Evolutionary conservation across 495 filamentous ascomycete species (phyloP).

Genomic region (Clohesyomyces aquaticus): DNA sequence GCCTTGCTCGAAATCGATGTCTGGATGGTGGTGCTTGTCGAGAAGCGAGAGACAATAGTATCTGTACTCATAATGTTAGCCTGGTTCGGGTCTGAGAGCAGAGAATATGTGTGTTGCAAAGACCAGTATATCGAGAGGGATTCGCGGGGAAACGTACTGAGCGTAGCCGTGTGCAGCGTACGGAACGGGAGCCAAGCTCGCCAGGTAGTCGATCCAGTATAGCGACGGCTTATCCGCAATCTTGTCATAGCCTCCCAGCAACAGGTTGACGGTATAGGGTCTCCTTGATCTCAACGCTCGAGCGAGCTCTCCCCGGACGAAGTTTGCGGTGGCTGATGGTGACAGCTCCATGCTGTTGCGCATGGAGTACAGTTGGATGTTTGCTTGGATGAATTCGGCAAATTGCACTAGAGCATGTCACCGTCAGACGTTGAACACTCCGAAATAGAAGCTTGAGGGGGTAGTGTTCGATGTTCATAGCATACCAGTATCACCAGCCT

Average conservation of each 20-base stretch:
- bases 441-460: neutral
- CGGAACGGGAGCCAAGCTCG: constrained; percentile 80
- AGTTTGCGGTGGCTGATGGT: constrained; percentile 83
- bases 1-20: constrained; percentile 84
- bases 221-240: constrained; percentile 84
- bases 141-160: constrained; percentile 65
- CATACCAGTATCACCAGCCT: constrained; percentile 93
- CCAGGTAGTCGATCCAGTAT: constrained; percentile 98
- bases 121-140: neutral
- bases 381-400: constrained; percentile 98
- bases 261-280: constrained; percentile 93
- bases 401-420: constrained; percentile 80
- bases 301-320: constrained; percentile 90
- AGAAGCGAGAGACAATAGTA: constrained; percentile 96
- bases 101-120: neutral
- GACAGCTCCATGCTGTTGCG: constrained; percentile 90
- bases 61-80: constrained; percentile 45
- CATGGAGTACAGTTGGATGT: constrained; percentile 97
- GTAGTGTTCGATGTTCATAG: neutral
- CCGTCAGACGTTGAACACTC: neutral
- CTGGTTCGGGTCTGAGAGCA: neutral
- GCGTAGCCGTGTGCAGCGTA: constrained; percentile 98
- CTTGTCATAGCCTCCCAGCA: constrained; percentile 88
- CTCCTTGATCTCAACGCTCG: constrained; percentile 84
- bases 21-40: constrained; percentile 96